Evolutionary conservation across 2,329 filamentous ascomycete genomes (phyloP).

Genomic region (Monilinia polystroma): DNA sequence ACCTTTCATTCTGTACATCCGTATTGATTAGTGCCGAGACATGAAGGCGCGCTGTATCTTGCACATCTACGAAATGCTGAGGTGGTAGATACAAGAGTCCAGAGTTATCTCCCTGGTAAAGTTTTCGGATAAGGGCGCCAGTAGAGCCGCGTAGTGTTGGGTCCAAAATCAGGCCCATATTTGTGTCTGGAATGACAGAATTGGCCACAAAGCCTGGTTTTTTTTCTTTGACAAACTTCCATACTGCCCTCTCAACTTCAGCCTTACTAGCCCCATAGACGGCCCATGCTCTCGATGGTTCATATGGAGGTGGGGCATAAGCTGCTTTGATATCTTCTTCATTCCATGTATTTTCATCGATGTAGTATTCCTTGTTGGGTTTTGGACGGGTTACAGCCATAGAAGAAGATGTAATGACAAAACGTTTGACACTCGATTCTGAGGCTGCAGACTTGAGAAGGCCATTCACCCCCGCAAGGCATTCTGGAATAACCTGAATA

Average conservation of each 20-base stretch:
- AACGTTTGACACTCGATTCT: conserved; percentile 42
- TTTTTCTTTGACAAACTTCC: conserved; percentile 43
- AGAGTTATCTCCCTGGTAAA: conserved; percentile 33
- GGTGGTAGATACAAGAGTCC: not conserved
- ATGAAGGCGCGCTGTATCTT: conserved; percentile 39
- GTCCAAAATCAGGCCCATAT: conserved; percentile 28
- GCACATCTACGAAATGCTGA: conserved; percentile 41
- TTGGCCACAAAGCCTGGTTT: conserved; percentile 38
- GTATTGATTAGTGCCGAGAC: conserved; percentile 37
- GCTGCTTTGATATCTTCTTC: conserved; percentile 40
- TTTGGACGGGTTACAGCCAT: conserved; percentile 32
- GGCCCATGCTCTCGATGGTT: conserved; percentile 12
- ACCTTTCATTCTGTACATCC: conserved; percentile 34
- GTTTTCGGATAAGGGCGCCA: conserved; percentile 24
- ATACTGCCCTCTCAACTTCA: conserved; percentile 42
- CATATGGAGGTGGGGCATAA: conserved; percentile 43
- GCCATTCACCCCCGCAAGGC: conserved; percentile 36
- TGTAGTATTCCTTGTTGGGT: conserved; percentile 30
- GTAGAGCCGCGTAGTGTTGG: conserved; percentile 30
- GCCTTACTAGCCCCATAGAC: conserved; percentile 45
- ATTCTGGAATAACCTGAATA: conserved; percentile 37
- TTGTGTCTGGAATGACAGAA: conserved; percentile 31
- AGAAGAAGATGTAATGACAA: conserved; percentile 44
- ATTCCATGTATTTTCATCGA: conserved; percentile 41
- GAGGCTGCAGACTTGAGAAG: conserved; percentile 42